Evolutionary conservation across 805 yeast species (phyloP), one percentile per base, ranked within the genome.

Genomic region (Candida koratica): DNA sequence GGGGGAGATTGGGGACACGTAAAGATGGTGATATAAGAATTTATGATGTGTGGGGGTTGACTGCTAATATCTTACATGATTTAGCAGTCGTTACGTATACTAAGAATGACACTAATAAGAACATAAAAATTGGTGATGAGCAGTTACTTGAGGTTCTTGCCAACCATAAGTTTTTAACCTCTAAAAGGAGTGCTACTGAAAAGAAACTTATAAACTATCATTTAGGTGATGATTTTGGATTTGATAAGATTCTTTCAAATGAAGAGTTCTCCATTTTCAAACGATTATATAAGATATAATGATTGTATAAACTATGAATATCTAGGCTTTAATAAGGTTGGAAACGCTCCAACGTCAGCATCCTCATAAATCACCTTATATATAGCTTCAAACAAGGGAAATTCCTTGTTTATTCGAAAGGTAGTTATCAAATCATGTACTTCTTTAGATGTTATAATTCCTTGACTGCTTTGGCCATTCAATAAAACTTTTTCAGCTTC

Each of bases 391-490:
- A 83, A 77, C 43, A 83, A 70, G 44, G 97, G 97, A 76, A 83
- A 90, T 46, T 88, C 93, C 33, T 68, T 69, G 41, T 67, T 54
- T 55, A 72, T 63, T 37, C 65, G 61, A 53, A 69, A 71, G 45
- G 69, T 71, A 25, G 60, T 68, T 55, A 86, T 73, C 59, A 88
- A 78, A 52, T 84, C 94, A 61, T 87, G 84, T 29, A 93, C 97
- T 70, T 93, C 98, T 57, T 76, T 78, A 38, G 89, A 75, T 26
- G 98, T 93, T 54, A 84, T 75, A 41, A 89, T 74, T 62, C 98
- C 98, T 70, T 93, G 98, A 40, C 97, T 95, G 31, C 93, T 81
- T 71, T 89, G 97, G 35, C 98, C 98, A 58, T 93, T 88, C 50
- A 93, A 71, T 50, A 93, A 68, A 56, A 75, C 84, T 63, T 77